These are phyloP conservation scores for Fusarium vanettenii DNA, from an alignment of 2,329 filamentous ascomycete species.

Conservation along the genomic window DNA sequence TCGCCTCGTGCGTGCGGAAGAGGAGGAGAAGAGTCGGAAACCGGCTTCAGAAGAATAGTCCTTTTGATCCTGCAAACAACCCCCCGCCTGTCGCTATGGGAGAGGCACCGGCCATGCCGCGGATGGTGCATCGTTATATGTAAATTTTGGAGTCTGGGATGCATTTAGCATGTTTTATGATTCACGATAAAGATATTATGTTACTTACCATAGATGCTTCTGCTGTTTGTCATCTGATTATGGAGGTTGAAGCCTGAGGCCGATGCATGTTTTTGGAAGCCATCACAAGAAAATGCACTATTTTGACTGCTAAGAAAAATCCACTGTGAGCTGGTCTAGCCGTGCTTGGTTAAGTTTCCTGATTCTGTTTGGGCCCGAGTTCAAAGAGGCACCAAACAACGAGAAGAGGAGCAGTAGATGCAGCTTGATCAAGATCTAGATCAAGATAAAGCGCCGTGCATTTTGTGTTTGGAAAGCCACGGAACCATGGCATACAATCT, in stretches of 20 bases:
- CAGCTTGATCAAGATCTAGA: neutral
- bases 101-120: neutral
- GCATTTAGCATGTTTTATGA: neutral
- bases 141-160: neutral
- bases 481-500: neutral
- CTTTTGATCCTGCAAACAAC: neutral
- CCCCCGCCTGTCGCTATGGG: neutral
- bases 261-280: neutral
- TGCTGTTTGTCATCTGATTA: neutral
- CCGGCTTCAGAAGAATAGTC: constrained; percentile 3
- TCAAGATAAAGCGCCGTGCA: neutral
- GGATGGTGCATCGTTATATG: constrained; percentile 21
- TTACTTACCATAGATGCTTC: neutral
- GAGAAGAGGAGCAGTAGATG: neutral
- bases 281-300: neutral
- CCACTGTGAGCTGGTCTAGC: neutral
- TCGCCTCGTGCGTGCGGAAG: constrained; percentile 8
- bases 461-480: no score
- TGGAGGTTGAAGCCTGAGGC: neutral
- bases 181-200: neutral
- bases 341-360: neutral
- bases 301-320: neutral
- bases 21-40: neutral
- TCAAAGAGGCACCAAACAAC: neutral
- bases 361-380: neutral